Conservation (phyloP, 1,139 yeast species). For the Blastobotrys raffinosifermentans region DNA sequence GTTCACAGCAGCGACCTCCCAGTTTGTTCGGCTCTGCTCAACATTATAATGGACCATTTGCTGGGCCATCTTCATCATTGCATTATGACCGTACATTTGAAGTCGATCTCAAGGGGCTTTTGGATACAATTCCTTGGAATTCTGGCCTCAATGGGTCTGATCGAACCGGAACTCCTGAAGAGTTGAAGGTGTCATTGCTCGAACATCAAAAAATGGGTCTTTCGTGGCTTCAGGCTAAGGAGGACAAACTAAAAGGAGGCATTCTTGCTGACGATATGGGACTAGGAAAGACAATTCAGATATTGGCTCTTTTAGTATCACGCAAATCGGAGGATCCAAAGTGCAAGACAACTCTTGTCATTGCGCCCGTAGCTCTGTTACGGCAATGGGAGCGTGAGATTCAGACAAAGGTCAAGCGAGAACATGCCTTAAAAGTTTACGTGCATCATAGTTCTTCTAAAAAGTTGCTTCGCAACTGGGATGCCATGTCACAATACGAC, state of each 20-base stretch:
- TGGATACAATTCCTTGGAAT: slow-evolving; percentile 1
- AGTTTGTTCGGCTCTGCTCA: too few relatives aligned
- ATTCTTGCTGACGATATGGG: slow-evolving; percentile 95
- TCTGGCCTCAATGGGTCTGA: slow-evolving; percentile 32
- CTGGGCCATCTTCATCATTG: too few relatives aligned
- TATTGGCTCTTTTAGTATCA: slow-evolving; percentile 59
- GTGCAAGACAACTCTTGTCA: slow-evolving; percentile 58
- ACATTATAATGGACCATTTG: too few relatives aligned
- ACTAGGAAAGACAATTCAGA: slow-evolving; percentile 83
- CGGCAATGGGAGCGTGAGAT: slow-evolving; percentile 83
- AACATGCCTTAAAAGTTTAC: slow-evolving; percentile 43
- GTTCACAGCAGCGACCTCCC: too few relatives aligned
- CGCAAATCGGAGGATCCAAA: slow-evolving; percentile 39
- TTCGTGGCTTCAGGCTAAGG: slow-evolving; percentile 78
- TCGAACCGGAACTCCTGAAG: slow-evolving; percentile 63
- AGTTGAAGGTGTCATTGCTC: slow-evolving; percentile 56
- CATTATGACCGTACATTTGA: too few relatives aligned
- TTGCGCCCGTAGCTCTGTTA: slow-evolving; percentile 80
- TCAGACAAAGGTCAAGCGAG: slow-evolving; percentile 50
- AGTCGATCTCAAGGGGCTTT: slow-evolving; percentile 1
- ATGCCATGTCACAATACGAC: slow-evolving; percentile 52
- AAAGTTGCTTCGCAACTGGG: slow-evolving; percentile 36
- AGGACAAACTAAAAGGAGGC: slow-evolving; percentile 59
- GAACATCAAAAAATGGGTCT: slow-evolving; percentile 86
- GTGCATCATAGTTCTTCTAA: slow-evolving; percentile 54